Evolutionary conservation across 1,284 basidiomycete genomes (phyloP), one percentile per base, ranked within the genome.

Genomic region (Cutaneotrichosporon sp.): DNA sequence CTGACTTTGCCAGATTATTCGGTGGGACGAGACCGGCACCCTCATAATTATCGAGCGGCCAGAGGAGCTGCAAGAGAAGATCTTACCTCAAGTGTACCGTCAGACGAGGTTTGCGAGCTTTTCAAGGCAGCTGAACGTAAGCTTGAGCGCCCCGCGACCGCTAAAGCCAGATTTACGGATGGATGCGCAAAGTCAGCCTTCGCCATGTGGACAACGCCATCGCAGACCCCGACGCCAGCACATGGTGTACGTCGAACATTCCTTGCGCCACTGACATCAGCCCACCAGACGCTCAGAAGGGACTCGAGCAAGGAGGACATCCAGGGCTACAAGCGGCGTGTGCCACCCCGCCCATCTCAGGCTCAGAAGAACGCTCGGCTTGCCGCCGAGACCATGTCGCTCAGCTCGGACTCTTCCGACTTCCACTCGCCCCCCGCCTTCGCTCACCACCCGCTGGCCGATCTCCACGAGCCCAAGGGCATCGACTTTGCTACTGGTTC

Each of bases 31-130:
- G 16, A 86, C 87, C 16, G 92, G 91, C 64, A 89, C 92, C 76
- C 88, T 92, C 72, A 93, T 94, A 83, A 91, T 94, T 78, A 91
- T 94, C 62, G 91, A 93, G 74, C 84, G 89, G 31, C 91, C 91
- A 65, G 90, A 92, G 74, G 91, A 92, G 78, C 87, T 94, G 60
- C 90, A 90, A 2, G 85, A 91, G 58, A 91, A 93, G 78, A 89
- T 94, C 73, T 85, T 94, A 65, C 91, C 92, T 54, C 87, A 87
- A 71, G 88, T 94, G 58, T 93, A 93, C 80, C 87, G 91, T 72
- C 92, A 94, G 84, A 93, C 89, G 76, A 85, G 91, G 81, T 94
- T 94, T 79, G 92, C 92, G 47, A 90, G 89, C 83, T 94, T 94
- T 84, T 92, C 91, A 66, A 87, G 91, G 79, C 91, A 94, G 84